These are phyloP conservation scores for Gonapodya prolifera DNA, from an alignment of 192 early-diverging fungal species.

Conservation along the genomic window DNA sequence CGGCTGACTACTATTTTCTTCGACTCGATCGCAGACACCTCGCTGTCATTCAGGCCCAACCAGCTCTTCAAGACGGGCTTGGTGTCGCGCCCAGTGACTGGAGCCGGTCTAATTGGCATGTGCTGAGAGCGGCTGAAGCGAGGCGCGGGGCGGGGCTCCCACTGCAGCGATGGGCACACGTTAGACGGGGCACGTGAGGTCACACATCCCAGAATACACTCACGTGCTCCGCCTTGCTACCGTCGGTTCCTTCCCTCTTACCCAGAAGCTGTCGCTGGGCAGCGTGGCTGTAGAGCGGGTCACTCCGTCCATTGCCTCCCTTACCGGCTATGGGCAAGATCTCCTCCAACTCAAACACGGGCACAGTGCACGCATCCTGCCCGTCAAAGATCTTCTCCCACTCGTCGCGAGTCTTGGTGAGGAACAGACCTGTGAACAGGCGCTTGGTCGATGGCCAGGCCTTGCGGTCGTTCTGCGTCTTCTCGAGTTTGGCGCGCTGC, in stretches of 20 bases:
- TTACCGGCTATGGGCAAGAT: background rate
- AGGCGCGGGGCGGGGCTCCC: background rate
- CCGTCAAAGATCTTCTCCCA: constrained; percentile 44
- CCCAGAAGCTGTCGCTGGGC: background rate
- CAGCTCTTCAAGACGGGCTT: background rate
- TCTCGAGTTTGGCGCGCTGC: background rate
- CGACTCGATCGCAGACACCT: background rate
- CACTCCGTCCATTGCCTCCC: too few species aligned
- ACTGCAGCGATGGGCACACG: background rate
- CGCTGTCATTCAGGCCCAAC: background rate
- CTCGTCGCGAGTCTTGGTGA: constrained; percentile 44
- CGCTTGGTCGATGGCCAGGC: background rate
- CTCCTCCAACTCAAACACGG: constrained; percentile 34
- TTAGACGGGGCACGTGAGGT: background rate
- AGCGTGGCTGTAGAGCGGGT: background rate
- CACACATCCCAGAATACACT: background rate
- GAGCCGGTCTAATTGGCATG: background rate
- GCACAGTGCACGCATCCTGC: constrained; percentile 53
- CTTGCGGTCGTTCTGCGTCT: background rate
- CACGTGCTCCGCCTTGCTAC: background rate
- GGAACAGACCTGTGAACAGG: constrained; percentile 19
- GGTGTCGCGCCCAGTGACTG: background rate
- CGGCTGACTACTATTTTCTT: background rate
- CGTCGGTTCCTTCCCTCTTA: background rate
- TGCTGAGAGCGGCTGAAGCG: background rate